Percentiles rank a stretch among this genome's conserved stretches.
Conservation (phyloP, 306 rosid genomes). For the Casuarina equisetifolia region DNA sequence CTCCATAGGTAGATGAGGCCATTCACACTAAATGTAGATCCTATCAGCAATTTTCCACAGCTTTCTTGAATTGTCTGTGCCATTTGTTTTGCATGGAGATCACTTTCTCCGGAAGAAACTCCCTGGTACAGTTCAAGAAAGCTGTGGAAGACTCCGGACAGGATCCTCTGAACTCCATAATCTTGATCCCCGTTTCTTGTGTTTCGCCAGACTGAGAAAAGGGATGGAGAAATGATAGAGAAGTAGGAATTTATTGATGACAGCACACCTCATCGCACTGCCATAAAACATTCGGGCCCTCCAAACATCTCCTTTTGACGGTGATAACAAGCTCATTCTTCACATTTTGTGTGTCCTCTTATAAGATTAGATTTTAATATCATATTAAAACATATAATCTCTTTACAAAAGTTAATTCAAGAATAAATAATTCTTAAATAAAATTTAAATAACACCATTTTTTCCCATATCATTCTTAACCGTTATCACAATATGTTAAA, state of each 20-base stretch:
- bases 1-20: no score
- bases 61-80: conserved; percentile 49
- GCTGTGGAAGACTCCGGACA: conserved; percentile 68
- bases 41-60: conserved; percentile 47
- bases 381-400: no score
- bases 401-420: no score
- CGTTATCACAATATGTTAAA: not conserved
- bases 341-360: no score
- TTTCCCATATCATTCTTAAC: no score
- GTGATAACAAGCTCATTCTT: no score
- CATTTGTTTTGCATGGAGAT: conserved; percentile 21
- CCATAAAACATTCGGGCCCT: not conserved
- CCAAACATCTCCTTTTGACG: not conserved
- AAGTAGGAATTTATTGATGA: not conserved
- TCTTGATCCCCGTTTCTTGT: not conserved
- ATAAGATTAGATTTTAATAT: no score
- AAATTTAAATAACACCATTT: no score
- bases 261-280: not conserved
- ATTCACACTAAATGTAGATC: conserved; percentile 21
- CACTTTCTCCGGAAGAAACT: not conserved
- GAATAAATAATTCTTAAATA: no score
- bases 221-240: not conserved
- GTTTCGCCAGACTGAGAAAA: not conserved
- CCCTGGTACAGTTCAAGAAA: conserved; percentile 65
- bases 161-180: conserved; percentile 32